Percentiles rank a stretch among this genome's conserved stretches.
These are phyloP conservation scores for Phytophthora multivora DNA, from an alignment of 352 stramenopile genomes.

Conservation along the genomic window DNA sequence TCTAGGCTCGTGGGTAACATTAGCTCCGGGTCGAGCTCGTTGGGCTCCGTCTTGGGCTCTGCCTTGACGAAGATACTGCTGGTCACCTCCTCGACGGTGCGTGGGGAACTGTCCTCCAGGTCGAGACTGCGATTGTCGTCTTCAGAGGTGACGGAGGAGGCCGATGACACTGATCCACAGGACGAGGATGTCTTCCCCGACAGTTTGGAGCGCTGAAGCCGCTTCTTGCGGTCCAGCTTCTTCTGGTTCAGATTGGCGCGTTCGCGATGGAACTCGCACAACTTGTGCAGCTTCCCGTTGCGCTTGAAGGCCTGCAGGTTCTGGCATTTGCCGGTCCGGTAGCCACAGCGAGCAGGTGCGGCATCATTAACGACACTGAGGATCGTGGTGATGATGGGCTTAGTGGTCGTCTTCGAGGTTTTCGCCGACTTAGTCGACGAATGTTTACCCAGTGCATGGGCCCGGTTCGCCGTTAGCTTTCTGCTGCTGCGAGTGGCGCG, in stretches of 20 bases:
- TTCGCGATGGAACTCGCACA: constrained; percentile 86
- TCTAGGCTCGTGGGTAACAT: constrained; percentile 63
- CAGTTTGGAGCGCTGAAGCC: constrained; percentile 47
- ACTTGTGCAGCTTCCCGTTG: constrained; percentile 85
- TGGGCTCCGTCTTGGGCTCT: constrained; percentile 12
- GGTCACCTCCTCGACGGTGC: constrained; percentile 55
- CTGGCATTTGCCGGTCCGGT: constrained; percentile 83
- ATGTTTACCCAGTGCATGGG: constrained; percentile 15
- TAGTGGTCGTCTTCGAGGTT: constrained; percentile 5
- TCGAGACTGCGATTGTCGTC: constrained; percentile 38
- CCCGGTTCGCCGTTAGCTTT: constrained; percentile 11
- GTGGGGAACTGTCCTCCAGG: constrained; percentile 44
- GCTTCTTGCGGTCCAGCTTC: constrained; percentile 88
- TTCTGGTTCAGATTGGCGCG: constrained; percentile 88
- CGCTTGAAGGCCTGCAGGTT: constrained; percentile 82
- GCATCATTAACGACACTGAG: neutral
- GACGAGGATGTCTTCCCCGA: constrained; percentile 25
- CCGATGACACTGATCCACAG: constrained; percentile 45
- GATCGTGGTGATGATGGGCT: constrained; percentile 11
- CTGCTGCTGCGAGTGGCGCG: neutral
- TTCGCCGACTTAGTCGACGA: constrained; percentile 8
- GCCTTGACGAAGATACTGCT: constrained; percentile 30
- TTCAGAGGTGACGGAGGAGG: constrained; percentile 35
- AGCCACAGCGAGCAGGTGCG: constrained; percentile 62
- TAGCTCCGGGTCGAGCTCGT: constrained; percentile 24